Evolutionary conservation across 2,329 filamentous ascomycete species (phyloP).

Genomic region (Monosporascus sp.): DNA sequence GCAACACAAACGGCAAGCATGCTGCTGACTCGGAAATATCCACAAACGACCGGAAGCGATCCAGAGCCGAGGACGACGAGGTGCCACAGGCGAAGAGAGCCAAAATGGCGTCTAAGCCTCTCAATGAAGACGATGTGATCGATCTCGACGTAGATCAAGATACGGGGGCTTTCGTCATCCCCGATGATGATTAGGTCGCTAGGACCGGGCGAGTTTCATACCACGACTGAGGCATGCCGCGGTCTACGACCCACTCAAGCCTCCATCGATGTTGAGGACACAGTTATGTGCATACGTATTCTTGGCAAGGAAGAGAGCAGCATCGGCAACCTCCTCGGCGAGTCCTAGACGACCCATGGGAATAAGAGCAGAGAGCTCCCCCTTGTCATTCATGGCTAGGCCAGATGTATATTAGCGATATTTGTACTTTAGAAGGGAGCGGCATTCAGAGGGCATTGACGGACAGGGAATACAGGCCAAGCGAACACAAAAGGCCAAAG

Average conservation of each 20-base stretch:
- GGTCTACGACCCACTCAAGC: constrained; percentile 61
- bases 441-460: not conserved
- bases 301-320: constrained; percentile 68
- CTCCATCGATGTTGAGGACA: constrained; percentile 79
- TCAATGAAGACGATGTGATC: constrained; percentile 39
- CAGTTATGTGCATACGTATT: constrained; percentile 87
- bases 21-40: constrained; percentile 31
- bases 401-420: constrained; percentile 33
- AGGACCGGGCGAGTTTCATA: constrained; percentile 10
- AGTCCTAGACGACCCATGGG: constrained; percentile 63
- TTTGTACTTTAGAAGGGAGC: constrained; percentile 10
- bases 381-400: constrained; percentile 22
- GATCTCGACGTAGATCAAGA: constrained; percentile 43
- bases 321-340: constrained; percentile 72
- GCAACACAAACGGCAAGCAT: constrained; percentile 36
- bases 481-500: constrained; percentile 9
- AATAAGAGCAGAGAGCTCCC: constrained; percentile 43
- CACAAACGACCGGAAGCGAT: constrained; percentile 41
- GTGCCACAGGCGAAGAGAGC: constrained; percentile 43
- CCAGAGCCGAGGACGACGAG: constrained; percentile 36
- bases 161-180: constrained; percentile 63
- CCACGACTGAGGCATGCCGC: not conserved
- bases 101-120: constrained; percentile 32
- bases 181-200: constrained; percentile 46
- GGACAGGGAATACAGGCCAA: not conserved